phyloP scores from a whole-genome alignment of 306 rosid species.

The Fagus crenata region DNA sequence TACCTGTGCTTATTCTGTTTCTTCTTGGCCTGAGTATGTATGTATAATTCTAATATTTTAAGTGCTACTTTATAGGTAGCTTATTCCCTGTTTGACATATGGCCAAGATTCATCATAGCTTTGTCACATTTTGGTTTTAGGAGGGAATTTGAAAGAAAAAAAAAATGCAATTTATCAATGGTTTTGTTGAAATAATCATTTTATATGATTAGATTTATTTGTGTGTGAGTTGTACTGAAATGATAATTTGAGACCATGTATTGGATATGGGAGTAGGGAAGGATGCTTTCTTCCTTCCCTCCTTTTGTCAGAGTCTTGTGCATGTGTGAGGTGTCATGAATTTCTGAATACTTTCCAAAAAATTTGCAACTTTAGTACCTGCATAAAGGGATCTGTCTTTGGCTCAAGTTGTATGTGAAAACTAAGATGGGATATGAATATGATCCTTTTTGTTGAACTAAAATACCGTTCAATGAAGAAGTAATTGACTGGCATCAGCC shows the following conservation, averaged over 20 bases:
- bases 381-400: conserved; percentile 15
- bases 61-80: neutral
- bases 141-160: neutral
- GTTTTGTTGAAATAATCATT: conserved; percentile 4
- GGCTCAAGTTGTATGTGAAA: conserved; percentile 17
- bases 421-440: conserved; percentile 5
- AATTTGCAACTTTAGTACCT: neutral
- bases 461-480: neutral
- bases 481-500: neutral
- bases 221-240: no score
- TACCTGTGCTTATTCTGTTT: no score
- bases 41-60: neutral
- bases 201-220: neutral
- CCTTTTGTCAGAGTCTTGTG: neutral
- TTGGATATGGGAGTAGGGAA: neutral
- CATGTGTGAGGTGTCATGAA: neutral
- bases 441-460: neutral
- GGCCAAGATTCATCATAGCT: neutral
- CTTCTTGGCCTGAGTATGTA: no score
- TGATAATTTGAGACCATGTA: neutral
- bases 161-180: neutral
- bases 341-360: neutral
- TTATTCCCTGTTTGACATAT: neutral
- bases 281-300: neutral
- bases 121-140: neutral